phyloP scores from a whole-genome alignment of 1,139 yeast species.

The Protomyces lactucae-debilis region DNA sequence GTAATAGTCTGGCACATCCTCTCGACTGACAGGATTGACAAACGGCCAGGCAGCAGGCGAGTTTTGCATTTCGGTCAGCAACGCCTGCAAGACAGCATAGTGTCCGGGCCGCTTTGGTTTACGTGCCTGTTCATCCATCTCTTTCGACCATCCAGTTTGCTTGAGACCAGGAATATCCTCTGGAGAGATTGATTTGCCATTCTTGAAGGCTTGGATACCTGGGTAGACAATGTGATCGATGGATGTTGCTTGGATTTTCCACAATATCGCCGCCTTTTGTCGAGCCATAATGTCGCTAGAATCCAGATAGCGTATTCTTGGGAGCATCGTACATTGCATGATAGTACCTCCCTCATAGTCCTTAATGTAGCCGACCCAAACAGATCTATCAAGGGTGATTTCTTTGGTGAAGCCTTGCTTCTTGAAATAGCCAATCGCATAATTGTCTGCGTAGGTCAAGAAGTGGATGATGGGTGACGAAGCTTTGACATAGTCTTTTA shows the following conservation, averaged over 20 bases:
- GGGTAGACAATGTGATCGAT: slow-evolving; percentile 74
- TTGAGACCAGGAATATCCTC: slow-evolving; percentile 47
- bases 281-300: slow-evolving; percentile 75
- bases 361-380: slow-evolving; percentile 98
- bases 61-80: slow-evolving; percentile 80
- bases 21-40: slow-evolving; percentile 82
- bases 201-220: slow-evolving; percentile 68
- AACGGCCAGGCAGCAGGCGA: slow-evolving; percentile 99
- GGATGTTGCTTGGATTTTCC: slow-evolving; percentile 74
- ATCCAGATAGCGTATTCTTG: slow-evolving; percentile 79
- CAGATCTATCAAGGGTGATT: slow-evolving; percentile 71
- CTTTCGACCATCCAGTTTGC: slow-evolving; percentile 98
- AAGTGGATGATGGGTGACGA: slow-evolving; percentile 84
- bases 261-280: slow-evolving; percentile 86
- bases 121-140: slow-evolving; percentile 94
- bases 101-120: slow-evolving; percentile 94
- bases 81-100: slow-evolving; percentile 84
- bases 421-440: slow-evolving; percentile 96
- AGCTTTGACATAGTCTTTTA: slow-evolving; percentile 88
- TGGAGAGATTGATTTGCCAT: slow-evolving; percentile 40
- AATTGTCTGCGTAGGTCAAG: slow-evolving; percentile 94
- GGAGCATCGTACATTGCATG: slow-evolving; percentile 96
- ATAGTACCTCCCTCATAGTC: slow-evolving; percentile 98
- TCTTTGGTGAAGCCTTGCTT: slow-evolving; percentile 98
- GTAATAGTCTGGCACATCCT: slow-evolving; percentile 94